Conservation (phyloP, 306 rosid species). For the Acacia acuminata region DNA sequence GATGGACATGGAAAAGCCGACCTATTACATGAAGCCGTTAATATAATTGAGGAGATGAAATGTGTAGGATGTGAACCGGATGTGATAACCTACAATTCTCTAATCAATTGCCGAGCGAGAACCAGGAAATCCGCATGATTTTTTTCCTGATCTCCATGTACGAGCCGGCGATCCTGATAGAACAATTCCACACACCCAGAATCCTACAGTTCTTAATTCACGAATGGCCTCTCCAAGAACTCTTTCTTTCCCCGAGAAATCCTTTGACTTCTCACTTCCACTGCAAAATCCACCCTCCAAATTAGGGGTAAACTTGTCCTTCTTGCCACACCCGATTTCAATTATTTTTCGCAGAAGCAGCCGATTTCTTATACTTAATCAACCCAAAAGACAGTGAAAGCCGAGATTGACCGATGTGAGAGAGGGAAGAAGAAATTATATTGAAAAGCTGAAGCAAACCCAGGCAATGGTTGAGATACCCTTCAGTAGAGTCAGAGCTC, state of each 20-base stretch:
- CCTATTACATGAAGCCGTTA: constrained; percentile 44
- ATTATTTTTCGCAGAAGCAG: constrained; percentile 38
- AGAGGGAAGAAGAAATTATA: constrained; percentile 48
- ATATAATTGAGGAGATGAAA: constrained; percentile 71
- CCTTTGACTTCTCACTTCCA: constrained; percentile 29
- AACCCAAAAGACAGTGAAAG: constrained; percentile 55
- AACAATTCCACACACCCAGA: constrained; percentile 62
- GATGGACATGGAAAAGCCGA: constrained; percentile 91
- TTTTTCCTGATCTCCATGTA: constrained; percentile 46
- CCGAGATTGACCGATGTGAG: constrained; percentile 47
- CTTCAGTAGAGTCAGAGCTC: constrained; percentile 59
- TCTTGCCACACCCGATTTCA: constrained; percentile 27
- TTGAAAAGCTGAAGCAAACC: constrained; percentile 61
- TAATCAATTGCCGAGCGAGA: constrained; percentile 49
- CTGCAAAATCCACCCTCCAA: constrained; percentile 22
- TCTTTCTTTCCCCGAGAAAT: constrained; percentile 37
- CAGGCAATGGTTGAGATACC: constrained; percentile 52
- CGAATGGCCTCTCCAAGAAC: constrained; percentile 46
- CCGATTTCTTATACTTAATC: constrained; percentile 43
- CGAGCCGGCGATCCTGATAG: constrained; percentile 46
- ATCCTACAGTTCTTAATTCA: constrained; percentile 49
- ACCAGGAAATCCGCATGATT: constrained; percentile 25
- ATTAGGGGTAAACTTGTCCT: constrained; percentile 24
- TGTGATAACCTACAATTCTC: constrained; percentile 67
- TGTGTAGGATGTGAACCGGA: constrained; percentile 70